phyloP scores from a whole-genome alignment of 192 early-diverging fungal genomes.

The Coemansia sp. region DNA sequence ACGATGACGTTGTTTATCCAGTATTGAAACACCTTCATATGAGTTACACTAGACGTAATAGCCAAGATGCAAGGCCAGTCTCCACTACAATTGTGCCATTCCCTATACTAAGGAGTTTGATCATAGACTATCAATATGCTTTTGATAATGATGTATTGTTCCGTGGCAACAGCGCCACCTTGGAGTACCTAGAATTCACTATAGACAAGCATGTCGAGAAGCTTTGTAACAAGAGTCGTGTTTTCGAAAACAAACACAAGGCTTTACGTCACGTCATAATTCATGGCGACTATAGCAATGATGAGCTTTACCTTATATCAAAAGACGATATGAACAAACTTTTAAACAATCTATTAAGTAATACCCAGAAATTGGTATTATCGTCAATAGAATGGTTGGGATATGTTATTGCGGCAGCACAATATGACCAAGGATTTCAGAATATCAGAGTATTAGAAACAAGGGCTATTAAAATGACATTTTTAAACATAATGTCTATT shows the following conservation, averaged over 20 bases:
- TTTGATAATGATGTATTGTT: conserved; percentile 12
- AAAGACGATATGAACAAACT: neutral
- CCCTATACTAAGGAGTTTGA: neutral
- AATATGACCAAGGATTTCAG: neutral
- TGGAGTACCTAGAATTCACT: neutral
- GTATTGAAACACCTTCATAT: neutral
- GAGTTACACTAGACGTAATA: too few relatives aligned
- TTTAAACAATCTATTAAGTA: neutral
- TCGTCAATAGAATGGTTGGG: neutral
- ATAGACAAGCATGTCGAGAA: neutral
- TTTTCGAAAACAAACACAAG: neutral
- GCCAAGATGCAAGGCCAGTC: too few relatives aligned
- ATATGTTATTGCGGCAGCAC: neutral
- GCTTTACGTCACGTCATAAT: neutral
- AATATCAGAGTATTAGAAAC: neutral
- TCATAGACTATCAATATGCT: neutral
- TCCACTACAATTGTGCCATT: neutral
- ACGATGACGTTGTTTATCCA: neutral
- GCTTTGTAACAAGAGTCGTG: neutral
- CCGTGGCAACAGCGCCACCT: conserved; percentile 7
- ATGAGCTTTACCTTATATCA: too few relatives aligned
- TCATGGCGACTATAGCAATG: neutral
- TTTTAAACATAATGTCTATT: neutral
- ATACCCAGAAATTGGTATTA: neutral
- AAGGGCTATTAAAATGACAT: neutral